A percentile compares a stretch with the other conserved stretches of the same genome.
Conservation (phyloP, 202 grass and related monocot genomes). For the Brachypodium distachyon region DNA sequence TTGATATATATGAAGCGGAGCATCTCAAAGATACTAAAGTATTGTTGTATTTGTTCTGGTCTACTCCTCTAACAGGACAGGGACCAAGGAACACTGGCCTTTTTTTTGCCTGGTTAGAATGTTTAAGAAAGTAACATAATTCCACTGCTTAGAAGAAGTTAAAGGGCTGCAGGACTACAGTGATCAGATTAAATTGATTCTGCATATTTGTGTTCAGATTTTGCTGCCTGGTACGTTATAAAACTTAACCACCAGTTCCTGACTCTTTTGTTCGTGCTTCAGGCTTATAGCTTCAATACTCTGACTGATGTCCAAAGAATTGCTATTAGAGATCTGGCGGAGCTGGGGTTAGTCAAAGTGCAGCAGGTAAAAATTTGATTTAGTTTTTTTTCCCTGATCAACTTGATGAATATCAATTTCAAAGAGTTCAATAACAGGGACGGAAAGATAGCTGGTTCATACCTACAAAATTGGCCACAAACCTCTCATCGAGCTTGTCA, state of each 20-base stretch:
- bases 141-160: not conserved
- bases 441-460: conserved; percentile 92
- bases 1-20: too few species aligned
- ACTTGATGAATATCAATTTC: not conserved
- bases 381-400: not conserved
- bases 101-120: not conserved
- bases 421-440: conserved; percentile 37
- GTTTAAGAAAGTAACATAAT: not conserved
- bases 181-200: not conserved
- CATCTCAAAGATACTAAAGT: not conserved
- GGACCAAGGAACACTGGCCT: not conserved
- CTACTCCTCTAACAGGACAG: not conserved
- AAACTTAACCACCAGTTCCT: not conserved
- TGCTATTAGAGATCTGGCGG: conserved; percentile 83
- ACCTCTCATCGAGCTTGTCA: conserved; percentile 82
- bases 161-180: not conserved
- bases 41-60: not conserved
- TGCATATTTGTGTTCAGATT: not conserved
- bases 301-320: conserved; percentile 67
- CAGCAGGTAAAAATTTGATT: conserved; percentile 56
- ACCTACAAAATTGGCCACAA: conserved; percentile 93
- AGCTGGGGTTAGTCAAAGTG: conserved; percentile 75
- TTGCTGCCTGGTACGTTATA: not conserved
- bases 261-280: conserved; percentile 5
- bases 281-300: conserved; percentile 90